These are phyloP conservation scores for Vinca minor DNA, from an alignment of 257 asterid genomes.

Conservation along the genomic window DNA sequence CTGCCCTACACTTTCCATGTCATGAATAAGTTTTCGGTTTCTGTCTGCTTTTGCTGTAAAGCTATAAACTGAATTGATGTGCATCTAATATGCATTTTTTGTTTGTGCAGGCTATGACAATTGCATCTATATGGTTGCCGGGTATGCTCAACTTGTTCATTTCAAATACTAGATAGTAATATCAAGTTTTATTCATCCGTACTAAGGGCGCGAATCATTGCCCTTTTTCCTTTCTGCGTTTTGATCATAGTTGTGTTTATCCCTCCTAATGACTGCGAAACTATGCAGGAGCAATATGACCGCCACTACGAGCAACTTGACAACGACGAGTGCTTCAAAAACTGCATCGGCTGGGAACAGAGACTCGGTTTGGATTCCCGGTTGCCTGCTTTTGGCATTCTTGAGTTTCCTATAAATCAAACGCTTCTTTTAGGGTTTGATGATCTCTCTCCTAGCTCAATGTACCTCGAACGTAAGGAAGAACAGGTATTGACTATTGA, in stretches of 20 bases:
- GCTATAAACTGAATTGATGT: background rate
- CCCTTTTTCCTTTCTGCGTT: background rate
- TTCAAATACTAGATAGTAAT: no score
- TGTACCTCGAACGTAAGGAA: background rate
- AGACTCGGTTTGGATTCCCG: slow-evolving; percentile 17
- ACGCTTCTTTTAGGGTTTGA: background rate
- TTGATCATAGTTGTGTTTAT: background rate
- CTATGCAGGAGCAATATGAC: slow-evolving; percentile 54
- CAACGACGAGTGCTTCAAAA: slow-evolving; percentile 29
- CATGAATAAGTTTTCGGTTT: background rate
- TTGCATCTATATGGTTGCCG: slow-evolving; percentile 57
- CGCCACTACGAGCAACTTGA: slow-evolving; percentile 28
- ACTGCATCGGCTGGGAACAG: slow-evolving; percentile 33
- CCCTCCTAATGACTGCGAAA: slow-evolving; percentile 4
- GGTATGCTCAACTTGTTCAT: slow-evolving; percentile 30
- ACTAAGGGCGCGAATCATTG: no score
- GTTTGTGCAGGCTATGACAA: slow-evolving; percentile 72
- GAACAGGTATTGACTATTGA: background rate
- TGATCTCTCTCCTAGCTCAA: background rate
- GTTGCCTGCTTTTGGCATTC: slow-evolving; percentile 32
- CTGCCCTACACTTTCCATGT: background rate
- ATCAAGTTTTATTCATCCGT: no score
- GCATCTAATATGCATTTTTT: slow-evolving; percentile 12
- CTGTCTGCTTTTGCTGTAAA: background rate
- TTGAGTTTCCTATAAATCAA: slow-evolving; percentile 20